Percentiles rank a stretch among this genome's conserved stretches.
Conservation (phyloP, 2,329 filamentous ascomycete genomes). For the Blumeria graminis region DNA sequence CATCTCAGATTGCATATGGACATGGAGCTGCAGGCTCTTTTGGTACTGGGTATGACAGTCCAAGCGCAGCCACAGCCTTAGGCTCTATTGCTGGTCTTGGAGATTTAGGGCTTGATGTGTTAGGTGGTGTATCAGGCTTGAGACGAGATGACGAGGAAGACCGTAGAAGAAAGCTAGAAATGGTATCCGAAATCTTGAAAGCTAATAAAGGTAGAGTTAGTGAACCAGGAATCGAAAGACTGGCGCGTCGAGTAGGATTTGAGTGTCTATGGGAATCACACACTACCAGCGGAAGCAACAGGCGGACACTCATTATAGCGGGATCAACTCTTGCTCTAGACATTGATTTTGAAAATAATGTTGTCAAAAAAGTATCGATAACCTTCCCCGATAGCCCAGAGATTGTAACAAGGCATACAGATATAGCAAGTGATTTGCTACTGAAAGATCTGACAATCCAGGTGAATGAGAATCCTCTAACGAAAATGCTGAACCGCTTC, state of each 20-base stretch:
- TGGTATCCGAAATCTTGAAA: slow-evolving; percentile 14
- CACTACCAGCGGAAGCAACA: slow-evolving; percentile 22
- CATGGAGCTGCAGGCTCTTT: slow-evolving; percentile 7
- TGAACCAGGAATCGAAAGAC: slow-evolving; percentile 47
- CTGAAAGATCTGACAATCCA: slow-evolving; percentile 35
- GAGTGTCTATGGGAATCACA: slow-evolving; percentile 35
- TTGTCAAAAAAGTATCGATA: slow-evolving; percentile 37
- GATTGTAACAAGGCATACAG: slow-evolving; percentile 33
- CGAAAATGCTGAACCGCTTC: slow-evolving; percentile 46
- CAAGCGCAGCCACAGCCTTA: slow-evolving; percentile 36
- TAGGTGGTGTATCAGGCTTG: slow-evolving; percentile 3
- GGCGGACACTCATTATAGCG: slow-evolving; percentile 33
- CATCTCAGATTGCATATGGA: slow-evolving; percentile 21
- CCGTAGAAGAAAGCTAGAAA: slow-evolving; percentile 20
- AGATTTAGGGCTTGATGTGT: slow-evolving; percentile 14
- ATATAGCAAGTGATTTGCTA: slow-evolving; percentile 39
- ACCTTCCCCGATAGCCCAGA: slow-evolving; percentile 34
- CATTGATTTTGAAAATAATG: slow-evolving; percentile 34
- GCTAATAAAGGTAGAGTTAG: slow-evolving; percentile 38
- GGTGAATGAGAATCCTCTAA: slow-evolving; percentile 36
- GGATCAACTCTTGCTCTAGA: slow-evolving; percentile 36
- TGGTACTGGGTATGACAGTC: slow-evolving; percentile 32
- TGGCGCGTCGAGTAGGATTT: slow-evolving; percentile 42
- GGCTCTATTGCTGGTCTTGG: slow-evolving; percentile 23
- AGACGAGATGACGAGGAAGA: slow-evolving; percentile 24